Evolutionary conservation across 768 basidiomycete species (phyloP).

Genomic region (Lentinula boryana): DNA sequence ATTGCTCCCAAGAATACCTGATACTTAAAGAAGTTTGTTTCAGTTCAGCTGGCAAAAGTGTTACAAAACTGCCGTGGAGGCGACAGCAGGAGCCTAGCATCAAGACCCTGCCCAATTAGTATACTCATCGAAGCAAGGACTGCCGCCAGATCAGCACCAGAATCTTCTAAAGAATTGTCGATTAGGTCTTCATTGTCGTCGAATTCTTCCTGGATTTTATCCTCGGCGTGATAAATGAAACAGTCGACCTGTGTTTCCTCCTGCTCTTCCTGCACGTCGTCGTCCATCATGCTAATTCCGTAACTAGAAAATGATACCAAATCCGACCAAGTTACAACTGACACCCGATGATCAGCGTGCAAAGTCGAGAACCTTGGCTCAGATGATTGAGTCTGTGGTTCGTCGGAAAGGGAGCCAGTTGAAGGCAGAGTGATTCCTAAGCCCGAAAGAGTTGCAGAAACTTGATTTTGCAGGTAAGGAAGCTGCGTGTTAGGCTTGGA

Average conservation of each 20-base stretch:
- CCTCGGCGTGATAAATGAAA: background rate
- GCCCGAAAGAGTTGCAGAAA: background rate
- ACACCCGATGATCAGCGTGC: background rate
- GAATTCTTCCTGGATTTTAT: background rate
- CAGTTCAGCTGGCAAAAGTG: background rate
- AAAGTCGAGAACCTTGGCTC: background rate
- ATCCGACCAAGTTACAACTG: conserved; percentile 5
- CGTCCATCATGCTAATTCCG: background rate
- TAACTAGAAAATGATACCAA: conserved; percentile 6
- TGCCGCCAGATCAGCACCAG: background rate
- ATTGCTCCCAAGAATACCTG: too few species aligned
- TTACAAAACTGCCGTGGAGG: background rate
- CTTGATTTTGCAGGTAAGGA: background rate
- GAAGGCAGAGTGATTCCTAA: background rate
- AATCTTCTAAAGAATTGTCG: background rate
- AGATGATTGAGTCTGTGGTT: background rate
- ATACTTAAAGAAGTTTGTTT: too few species aligned
- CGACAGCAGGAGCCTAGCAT: background rate
- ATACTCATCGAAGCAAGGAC: conserved; percentile 4
- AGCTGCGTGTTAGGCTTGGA: background rate
- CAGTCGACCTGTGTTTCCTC: background rate
- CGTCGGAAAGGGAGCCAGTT: background rate
- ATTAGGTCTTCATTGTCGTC: background rate
- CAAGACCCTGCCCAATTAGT: background rate
- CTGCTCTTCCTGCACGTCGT: background rate